Evolutionary conservation across 495 filamentous ascomycete genomes (phyloP), one percentile per base, ranked within the genome.

Genomic region (Hapsidospora chrysogenum): DNA sequence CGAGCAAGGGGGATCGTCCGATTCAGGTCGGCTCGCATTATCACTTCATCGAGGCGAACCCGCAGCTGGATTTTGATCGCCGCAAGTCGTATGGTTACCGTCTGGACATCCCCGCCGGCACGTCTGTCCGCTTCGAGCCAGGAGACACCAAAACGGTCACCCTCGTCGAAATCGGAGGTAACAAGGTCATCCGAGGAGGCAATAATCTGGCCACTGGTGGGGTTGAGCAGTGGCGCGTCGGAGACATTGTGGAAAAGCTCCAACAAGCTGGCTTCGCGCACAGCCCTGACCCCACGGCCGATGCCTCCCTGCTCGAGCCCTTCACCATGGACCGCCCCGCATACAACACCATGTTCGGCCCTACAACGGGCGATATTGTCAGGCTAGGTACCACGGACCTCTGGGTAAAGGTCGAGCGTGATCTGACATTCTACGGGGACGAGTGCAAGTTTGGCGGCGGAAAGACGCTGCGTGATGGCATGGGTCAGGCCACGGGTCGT

Each of bases 1-100:
- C 74, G 41, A 94, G 80, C 51, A 83, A 74, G 39, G 92, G 89
- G 2, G 92, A 96, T 57, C 61, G 89, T 22, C 87, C 89, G 9
- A 78, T 95, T 41, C 86, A 92, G 70, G 79, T 85, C 39, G 89
- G 89, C 14, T 92, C 83, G 38, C 89, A 97, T 53, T 97, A 96
- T 56, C 86, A 96, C 57, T 85, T 97, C 53, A 71, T 94, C 47
- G 89, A 97, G 62, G 79, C 74, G 15, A 97, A 97, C 50, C 81
- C 86, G 15, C 72, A 79, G 53, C 63, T 97, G 36, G 73, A 82
- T 48, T 97, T 97, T 53, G 89, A 97, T 53, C 80, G 89, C n/a
- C 53, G 72, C 18, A 71, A 72, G 33, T 68, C 86, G 1, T 86
- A 86, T 44, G 89, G 89, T 2, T 94, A 68, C 53, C 70, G 86